Evolutionary conservation across 2,329 filamentous ascomycete species (phyloP), one percentile per base, ranked within the genome.

Genomic region (Exophiala sideris): DNA sequence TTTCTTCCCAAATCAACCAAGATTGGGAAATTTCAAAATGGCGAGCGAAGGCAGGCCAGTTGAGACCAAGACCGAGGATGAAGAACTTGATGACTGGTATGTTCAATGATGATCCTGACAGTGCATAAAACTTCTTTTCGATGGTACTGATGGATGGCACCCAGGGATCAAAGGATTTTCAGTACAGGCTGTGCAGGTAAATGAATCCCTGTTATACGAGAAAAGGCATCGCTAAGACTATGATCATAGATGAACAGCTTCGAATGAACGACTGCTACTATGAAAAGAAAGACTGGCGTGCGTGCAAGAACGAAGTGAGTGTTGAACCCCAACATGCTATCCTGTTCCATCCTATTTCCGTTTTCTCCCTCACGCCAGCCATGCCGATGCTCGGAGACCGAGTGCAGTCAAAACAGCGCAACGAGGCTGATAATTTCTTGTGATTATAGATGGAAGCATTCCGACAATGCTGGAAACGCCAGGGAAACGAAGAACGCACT

Each of bases 61-160:
- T 24, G 62, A 63, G 58, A 67, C 69, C 29, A 67, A 76, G 24
- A 77, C 82, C 41, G 88, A 92, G 54, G 91, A 96, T 72, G 91
- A 96, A 72, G 92, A 96, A 72, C 89, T 89, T 3, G 94, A 97
- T 79, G 92, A 96, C 56, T 97, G 92, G 94, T 97, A 76, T 45
- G 51, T 38, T 6, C 9, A 21, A 24, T 42, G 5, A 35, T 42
- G 16, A 14, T 32, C 24, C 42, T 56, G 45, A 55, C 29, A 50
- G 35, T 46, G 35, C 24, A 29, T 29, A 29, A 8, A 29, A 29
- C 24, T 8, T 29, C 24, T 29, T 29, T 29, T 29, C 24, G 7
- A 56, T 48, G 54, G 53, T 18, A 35, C 55, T 65, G 64, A 62
- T 63, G 57, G 62, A 52, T 38, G 64, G 55, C 69, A 16, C n/a